Evolutionary conservation across 2,329 filamentous ascomycete genomes (phyloP).

Genomic region (Nemania sp.): DNA sequence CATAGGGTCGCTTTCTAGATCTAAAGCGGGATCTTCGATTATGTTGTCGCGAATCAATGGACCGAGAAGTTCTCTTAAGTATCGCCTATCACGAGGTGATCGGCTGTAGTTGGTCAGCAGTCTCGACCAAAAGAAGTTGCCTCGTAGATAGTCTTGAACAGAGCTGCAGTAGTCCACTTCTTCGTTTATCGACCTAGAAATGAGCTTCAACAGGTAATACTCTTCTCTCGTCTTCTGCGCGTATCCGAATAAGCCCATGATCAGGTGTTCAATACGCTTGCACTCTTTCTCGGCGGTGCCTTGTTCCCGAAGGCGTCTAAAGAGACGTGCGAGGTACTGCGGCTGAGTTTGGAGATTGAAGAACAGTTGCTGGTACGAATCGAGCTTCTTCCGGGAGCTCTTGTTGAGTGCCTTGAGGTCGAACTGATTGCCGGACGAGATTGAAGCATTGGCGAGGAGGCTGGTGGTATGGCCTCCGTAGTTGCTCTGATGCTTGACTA

Average conservation of each 20-base stretch:
- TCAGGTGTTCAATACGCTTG: constrained; percentile 87
- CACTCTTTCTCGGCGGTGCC: constrained; percentile 88
- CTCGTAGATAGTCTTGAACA: constrained; percentile 83
- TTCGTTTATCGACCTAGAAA: constrained; percentile 80
- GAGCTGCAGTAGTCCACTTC: constrained; percentile 75
- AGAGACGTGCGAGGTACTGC: constrained; percentile 87
- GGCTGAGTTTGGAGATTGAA: constrained; percentile 97
- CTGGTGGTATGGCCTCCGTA: constrained; percentile 88
- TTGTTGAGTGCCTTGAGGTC: constrained; percentile 98
- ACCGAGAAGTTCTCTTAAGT: constrained; percentile 82
- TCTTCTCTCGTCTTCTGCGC: constrained; percentile 96
- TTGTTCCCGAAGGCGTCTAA: constrained; percentile 80
- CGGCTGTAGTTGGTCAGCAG: constrained; percentile 85
- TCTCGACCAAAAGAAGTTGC: constrained; percentile 92
- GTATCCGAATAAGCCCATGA: constrained; percentile 96
- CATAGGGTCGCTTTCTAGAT: constrained; percentile 94
- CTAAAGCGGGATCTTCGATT: constrained; percentile 85
- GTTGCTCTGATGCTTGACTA: constrained; percentile 94
- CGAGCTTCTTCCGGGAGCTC: constrained; percentile 90
- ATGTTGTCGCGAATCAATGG: constrained; percentile 88
- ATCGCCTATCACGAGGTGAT: constrained; percentile 90
- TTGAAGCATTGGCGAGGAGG: constrained; percentile 84
- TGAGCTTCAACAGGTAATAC: constrained; percentile 91
- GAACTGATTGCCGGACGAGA: constrained; percentile 87
- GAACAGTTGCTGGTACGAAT: constrained; percentile 96